Evolutionary conservation across 768 basidiomycete genomes (phyloP), one percentile per base, ranked within the genome.

Genomic region (Kockovaella imperatae): DNA sequence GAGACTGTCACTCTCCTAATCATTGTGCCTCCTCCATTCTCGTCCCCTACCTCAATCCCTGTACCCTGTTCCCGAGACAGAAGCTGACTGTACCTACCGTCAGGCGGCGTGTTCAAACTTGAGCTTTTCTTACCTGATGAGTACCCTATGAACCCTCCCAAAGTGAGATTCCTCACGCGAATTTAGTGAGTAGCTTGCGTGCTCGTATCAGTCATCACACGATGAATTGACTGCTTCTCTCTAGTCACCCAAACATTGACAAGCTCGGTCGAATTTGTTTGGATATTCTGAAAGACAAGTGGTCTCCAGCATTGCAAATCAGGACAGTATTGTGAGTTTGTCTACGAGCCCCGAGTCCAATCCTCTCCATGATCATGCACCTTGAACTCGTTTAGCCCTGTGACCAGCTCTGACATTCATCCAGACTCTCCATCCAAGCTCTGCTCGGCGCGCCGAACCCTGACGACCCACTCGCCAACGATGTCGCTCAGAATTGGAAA

Each of bases 221-320:
- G 14, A 28, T n/a, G n/a, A 20, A 21, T 0, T 15, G 29, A 2
- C 29, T 23, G 15, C 39, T 2, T 21, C 23, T 14, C 17, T 43
- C 38, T 48, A 65, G 64, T 76, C 90, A 96, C 73, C 91, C 95
- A 40, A 99, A 99, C 72, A 99, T 99, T 74, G 93, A 99, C 74
- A 99, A 99, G 73, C 84, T 99, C 25, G 95, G 95, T 29, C 82
- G 95, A 17, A 99, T 99, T 74, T 99, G 95, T 73, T 75, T 99
- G 48, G 95, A 99, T 71, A 97, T 99, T 64, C 75, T 99, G 65
- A 99, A 99, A 78, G 95, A 99, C 74, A 97, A 97, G 77, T 99
- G 95, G 95, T 95, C 90, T 8, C 95, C 95, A 17, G 95, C 95
- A 0, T 78, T 99, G 15, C 95, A 99, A 72, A 99, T 99, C 74